These are phyloP conservation scores for Zanthoxylum bungeanum DNA, from an alignment of 345 rosid genomes.

Conservation along the genomic window DNA sequence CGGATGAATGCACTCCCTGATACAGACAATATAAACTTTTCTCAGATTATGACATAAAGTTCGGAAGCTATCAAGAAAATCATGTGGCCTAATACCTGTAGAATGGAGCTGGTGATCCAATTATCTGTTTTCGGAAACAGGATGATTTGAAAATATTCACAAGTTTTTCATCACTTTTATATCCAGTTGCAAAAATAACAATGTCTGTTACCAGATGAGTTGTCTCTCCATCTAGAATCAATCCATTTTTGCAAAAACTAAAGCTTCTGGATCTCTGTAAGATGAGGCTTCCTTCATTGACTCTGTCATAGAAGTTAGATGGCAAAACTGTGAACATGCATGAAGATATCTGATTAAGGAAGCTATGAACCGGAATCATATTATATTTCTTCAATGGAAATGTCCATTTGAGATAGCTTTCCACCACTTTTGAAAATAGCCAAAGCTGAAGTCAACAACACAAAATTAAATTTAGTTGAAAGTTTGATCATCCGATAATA, in stretches of 20 bases:
- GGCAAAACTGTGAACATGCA: constrained; percentile 27
- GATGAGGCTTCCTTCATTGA: constrained; percentile 31
- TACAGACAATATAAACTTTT: neutral
- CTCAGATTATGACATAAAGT: neutral
- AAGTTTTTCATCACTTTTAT: constrained; percentile 27
- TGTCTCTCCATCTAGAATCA: constrained; percentile 18
- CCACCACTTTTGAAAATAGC: constrained; percentile 22
- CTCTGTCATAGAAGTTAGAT: constrained; percentile 23
- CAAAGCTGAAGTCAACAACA: constrained; percentile 21
- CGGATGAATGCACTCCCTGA: constrained; percentile 40
- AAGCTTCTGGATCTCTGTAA: constrained; percentile 21
- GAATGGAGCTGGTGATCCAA: constrained; percentile 27
- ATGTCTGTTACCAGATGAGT: constrained; percentile 12
- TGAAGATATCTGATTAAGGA: constrained; percentile 21
- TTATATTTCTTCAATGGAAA: constrained; percentile 27
- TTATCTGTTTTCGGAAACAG: constrained; percentile 22
- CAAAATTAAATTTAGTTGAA: neutral
- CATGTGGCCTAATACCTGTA: constrained; percentile 18
- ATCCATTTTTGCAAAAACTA: constrained; percentile 24
- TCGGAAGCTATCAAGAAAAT: neutral
- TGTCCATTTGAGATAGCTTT: constrained; percentile 22
- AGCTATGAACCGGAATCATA: constrained; percentile 25
- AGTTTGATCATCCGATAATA: too few species aligned
- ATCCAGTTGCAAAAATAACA: constrained; percentile 40
- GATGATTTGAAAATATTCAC: constrained; percentile 25